A percentile compares a stretch with the other conserved stretches of the same genome.
These are phyloP conservation scores for Infundibulicybe gibba DNA, from an alignment of 768 basidiomycete species.

Conservation along the genomic window DNA sequence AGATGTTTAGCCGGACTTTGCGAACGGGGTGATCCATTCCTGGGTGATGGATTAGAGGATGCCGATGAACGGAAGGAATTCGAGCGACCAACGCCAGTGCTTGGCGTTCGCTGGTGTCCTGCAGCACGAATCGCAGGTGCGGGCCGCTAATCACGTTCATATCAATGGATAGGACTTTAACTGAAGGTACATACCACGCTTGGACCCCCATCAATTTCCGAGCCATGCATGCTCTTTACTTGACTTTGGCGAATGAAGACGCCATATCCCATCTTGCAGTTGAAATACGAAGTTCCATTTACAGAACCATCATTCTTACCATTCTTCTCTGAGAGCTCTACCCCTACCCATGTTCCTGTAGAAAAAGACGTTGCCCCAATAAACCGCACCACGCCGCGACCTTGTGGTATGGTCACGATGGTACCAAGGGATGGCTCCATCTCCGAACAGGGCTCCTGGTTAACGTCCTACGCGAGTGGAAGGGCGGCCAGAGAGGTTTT, in stretches of 20 bases:
- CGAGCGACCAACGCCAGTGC: conserved; percentile 31
- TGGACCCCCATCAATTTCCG: conserved; percentile 31
- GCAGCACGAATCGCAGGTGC: conserved; percentile 24
- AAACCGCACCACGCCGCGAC: conserved; percentile 85
- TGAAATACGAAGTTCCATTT: conserved; percentile 76
- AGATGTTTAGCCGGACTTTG: conserved; percentile 55
- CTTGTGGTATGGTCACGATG: conserved; percentile 76
- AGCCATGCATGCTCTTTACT: conserved; percentile 60
- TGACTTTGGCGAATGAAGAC: conserved; percentile 89
- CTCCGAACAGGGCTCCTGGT: background rate
- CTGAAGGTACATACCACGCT: background rate
- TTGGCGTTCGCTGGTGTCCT: conserved; percentile 64
- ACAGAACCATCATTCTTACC: conserved; percentile 98
- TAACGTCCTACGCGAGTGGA: too few relatives aligned
- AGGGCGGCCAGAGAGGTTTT: too few relatives aligned
- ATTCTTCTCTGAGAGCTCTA: conserved; percentile 76
- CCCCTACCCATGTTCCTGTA: conserved; percentile 91
- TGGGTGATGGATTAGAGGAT: conserved; percentile 27
- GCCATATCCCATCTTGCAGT: conserved; percentile 71
- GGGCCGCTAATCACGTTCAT: conserved; percentile 17
- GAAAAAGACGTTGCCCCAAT: conserved; percentile 81
- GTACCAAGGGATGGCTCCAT: conserved; percentile 51
- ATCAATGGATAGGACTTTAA: conserved; percentile 3
- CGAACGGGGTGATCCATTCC: conserved; percentile 56
- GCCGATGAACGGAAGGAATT: conserved; percentile 18